These are phyloP conservation scores for Trichoderma sp. DNA, from an alignment of 2,329 filamentous ascomycete genomes.

Conservation along the genomic window DNA sequence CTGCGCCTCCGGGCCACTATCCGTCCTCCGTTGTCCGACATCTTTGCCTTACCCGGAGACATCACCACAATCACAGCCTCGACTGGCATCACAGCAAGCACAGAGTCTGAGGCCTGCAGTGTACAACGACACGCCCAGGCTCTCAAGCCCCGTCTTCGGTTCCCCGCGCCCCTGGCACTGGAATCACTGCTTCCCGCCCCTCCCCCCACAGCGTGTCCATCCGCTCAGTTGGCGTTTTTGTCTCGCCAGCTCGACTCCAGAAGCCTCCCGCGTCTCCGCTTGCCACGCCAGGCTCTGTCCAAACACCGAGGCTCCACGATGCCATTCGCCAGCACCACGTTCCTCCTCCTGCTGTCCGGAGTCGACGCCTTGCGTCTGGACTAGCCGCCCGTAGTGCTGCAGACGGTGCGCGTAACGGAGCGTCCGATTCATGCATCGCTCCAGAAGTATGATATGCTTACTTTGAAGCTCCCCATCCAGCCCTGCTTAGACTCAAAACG, in stretches of 20 bases:
- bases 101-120: too few relatives aligned
- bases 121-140: not conserved
- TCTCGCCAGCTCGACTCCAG: not conserved
- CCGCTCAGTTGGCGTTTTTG: not conserved
- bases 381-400: conserved; percentile 5
- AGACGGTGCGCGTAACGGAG: conserved; percentile 12
- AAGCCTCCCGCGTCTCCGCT: conserved; percentile 3
- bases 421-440: conserved; percentile 5
- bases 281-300: conserved; percentile 1
- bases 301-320: not conserved
- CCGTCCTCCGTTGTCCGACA: not conserved
- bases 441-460: conserved; percentile 9
- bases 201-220: not conserved
- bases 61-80: not conserved
- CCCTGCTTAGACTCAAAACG: conserved; percentile 18
- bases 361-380: not conserved
- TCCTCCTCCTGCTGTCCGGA: not conserved
- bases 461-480: conserved; percentile 8
- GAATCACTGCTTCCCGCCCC: not conserved
- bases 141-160: not conserved
- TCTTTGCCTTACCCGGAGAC: not conserved
- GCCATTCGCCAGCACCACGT: not conserved
- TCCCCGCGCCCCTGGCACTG: not conserved
- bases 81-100: not conserved
- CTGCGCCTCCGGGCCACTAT: not conserved